phyloP scores from a whole-genome alignment of 2,329 filamentous ascomycete species.

The Colletotrichum sublineola region DNA sequence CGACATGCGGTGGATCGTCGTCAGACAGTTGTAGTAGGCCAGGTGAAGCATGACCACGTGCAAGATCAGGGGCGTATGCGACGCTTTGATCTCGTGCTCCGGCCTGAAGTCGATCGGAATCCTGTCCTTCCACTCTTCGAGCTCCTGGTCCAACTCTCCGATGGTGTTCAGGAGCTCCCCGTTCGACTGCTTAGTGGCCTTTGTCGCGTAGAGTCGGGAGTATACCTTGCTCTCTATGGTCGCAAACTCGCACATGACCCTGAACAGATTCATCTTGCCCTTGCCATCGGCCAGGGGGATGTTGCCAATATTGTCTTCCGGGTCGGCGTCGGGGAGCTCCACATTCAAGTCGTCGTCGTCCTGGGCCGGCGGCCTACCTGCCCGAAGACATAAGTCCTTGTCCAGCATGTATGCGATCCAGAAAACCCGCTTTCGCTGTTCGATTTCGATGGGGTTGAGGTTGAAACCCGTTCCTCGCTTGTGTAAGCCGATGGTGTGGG shows the following conservation, averaged over 20 bases:
- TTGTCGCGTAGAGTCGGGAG: constrained; percentile 91
- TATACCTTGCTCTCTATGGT: constrained; percentile 96
- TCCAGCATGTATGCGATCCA: constrained; percentile 77
- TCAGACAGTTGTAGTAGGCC: constrained; percentile 97
- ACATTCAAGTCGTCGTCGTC: constrained; percentile 89
- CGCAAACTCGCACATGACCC: constrained; percentile 91
- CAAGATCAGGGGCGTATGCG: constrained; percentile 91
- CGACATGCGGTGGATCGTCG: constrained; percentile 98
- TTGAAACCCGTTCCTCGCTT: constrained; percentile 94
- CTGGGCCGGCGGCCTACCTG: constrained; percentile 71
- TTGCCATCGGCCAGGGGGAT: constrained; percentile 91
- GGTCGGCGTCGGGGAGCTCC: constrained; percentile 91
- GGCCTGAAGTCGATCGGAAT: constrained; percentile 98
- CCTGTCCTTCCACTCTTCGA: constrained; percentile 96
- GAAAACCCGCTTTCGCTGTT: constrained; percentile 81
- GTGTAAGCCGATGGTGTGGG: constrained; percentile 95
- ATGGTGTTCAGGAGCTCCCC: constrained; percentile 96
- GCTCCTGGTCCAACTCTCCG: constrained; percentile 87
- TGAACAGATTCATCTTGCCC: constrained; percentile 94
- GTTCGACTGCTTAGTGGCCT: constrained; percentile 90
- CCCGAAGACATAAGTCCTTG: constrained; percentile 72
- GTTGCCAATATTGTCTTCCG: constrained; percentile 92
- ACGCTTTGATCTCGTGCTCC: constrained; percentile 94
- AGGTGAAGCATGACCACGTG: constrained; percentile 96
- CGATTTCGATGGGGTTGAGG: constrained; percentile 91